Percentiles rank a stretch among this genome's conserved stretches.
Conservation (phyloP, 345 rosid genomes). For the Sonneratia alba region DNA sequence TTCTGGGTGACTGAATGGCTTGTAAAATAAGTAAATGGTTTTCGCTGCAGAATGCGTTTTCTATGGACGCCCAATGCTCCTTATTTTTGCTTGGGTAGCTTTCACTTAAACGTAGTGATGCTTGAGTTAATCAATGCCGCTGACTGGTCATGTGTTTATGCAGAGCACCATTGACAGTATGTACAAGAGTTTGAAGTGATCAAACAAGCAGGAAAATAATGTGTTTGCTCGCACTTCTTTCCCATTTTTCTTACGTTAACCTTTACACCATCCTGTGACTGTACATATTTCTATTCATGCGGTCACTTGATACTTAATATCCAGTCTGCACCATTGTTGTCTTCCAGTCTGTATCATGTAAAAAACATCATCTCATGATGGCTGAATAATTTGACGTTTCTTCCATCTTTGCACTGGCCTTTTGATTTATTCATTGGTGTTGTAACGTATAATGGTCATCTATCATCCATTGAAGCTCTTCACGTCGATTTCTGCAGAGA, state of each 20-base stretch:
- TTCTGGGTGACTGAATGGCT: too few relatives aligned
- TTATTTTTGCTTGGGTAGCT: background rate
- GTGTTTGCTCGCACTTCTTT: background rate
- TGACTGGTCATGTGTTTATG: background rate
- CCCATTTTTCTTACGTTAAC: background rate
- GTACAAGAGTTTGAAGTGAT: constrained; percentile 50
- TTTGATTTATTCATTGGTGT: background rate
- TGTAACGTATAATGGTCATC: background rate
- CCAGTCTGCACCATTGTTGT: background rate
- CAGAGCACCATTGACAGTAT: constrained; percentile 59
- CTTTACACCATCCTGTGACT: background rate
- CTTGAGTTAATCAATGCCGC: background rate
- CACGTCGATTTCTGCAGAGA: background rate
- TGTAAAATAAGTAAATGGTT: too few relatives aligned
- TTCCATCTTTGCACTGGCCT: background rate
- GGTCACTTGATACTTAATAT: background rate
- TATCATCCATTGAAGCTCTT: background rate
- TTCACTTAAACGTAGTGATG: background rate
- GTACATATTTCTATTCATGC: background rate
- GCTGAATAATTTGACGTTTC: background rate
- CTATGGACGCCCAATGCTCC: background rate
- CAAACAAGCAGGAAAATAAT: background rate
- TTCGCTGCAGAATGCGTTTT: background rate
- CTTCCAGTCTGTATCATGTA: background rate
- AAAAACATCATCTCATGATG: background rate